Base-by-base conservation (phyloP, 306 rosid species). In the Hippophae gyantsensis region DNA sequence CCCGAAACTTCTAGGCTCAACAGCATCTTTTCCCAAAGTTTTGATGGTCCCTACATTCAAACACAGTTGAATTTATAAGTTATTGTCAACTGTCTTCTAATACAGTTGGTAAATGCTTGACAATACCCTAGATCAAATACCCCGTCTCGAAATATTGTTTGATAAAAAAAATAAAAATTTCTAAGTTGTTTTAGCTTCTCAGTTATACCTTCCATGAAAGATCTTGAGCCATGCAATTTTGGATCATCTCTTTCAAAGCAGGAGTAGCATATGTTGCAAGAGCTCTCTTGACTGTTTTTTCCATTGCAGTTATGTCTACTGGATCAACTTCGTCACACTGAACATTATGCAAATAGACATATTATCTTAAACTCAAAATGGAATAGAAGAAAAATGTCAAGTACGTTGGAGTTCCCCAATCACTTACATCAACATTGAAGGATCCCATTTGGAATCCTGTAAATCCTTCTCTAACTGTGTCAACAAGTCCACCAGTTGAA, bases 11-110 rank as follows among this genome's bases (percentile, higher is more conserved):
- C 88, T 68, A 92, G 69, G 76, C 81, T 71, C 78, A 92, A 50
- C 58, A 92, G 69, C 52, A 79, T 44, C 58, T 73, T 75, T 60
- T 88, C 99, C 99, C 99, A 92, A 54, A 38, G 72, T 70, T 74
- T 82, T 7, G 99, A 79, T 43, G 99, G 99, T 38, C 62, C 85
- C 99, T 92, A 89, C 53, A 65, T 68, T 56, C 66, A 53, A 63
- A 41, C 52, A 26, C 48, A 38, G 10, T 10, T 9, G 14, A 53
- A 46, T 48, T n/a, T 32, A 9, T 8, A 42, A 11, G 10, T 18
- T 13, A 23, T 43, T n/a, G 52, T 48, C 1, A 13, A 48, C 52
- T 12, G 13, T 9, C 13, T 18, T 18, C 23, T 18, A 18, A 18
- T 18, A 18, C 23, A 18, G 23, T 18, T 18, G 23, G 23, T 18